These are phyloP conservation scores for Cichorium intybus DNA, from an alignment of 140 eudicot species.

Conservation along the genomic window DNA sequence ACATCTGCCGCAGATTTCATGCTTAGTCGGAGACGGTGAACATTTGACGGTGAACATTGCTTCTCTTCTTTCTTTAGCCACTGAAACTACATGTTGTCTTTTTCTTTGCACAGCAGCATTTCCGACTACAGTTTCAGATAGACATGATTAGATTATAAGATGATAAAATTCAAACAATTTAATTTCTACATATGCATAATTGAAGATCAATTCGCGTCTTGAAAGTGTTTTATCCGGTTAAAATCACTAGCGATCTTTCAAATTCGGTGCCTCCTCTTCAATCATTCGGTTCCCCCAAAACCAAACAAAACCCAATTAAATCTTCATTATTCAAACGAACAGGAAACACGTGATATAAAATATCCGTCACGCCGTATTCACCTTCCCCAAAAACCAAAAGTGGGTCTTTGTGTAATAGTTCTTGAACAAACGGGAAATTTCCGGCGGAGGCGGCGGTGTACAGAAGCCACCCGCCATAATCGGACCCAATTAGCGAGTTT, in stretches of 20 bases:
- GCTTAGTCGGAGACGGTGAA: too few relatives aligned
- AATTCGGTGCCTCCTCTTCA: too few relatives aligned
- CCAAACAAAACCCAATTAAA: slow-evolving; percentile 15
- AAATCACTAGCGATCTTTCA: too few relatives aligned
- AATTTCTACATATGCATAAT: too few relatives aligned
- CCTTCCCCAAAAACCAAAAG: slow-evolving; percentile 97
- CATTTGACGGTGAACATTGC: slow-evolving; percentile 71
- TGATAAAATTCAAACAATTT: too few relatives aligned
- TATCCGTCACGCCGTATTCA: slow-evolving; percentile 91
- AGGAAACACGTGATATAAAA: slow-evolving; percentile 33
- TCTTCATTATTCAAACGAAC: slow-evolving; percentile 5
- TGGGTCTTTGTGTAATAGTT: slow-evolving; percentile 66
- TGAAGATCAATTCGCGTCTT: too few relatives aligned
- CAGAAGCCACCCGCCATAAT: slow-evolving; percentile 96
- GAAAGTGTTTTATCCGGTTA: too few relatives aligned
- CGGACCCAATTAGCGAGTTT: slow-evolving; percentile 65
- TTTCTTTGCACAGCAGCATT: slow-evolving; percentile 75
- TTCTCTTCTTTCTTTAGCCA: slow-evolving; percentile 84
- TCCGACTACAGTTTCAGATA: too few relatives aligned
- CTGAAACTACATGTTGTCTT: slow-evolving; percentile 66
- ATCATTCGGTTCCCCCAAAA: slow-evolving; percentile 19
- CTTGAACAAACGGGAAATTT: slow-evolving; percentile 57
- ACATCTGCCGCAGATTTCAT: too few relatives aligned
- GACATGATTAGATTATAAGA: too few relatives aligned
- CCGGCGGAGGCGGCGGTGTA: slow-evolving; percentile 99